These are phyloP conservation scores for Ichthyophthirius multifiliis DNA, from an alignment of 169 alveolate species.

Conservation along the genomic window DNA sequence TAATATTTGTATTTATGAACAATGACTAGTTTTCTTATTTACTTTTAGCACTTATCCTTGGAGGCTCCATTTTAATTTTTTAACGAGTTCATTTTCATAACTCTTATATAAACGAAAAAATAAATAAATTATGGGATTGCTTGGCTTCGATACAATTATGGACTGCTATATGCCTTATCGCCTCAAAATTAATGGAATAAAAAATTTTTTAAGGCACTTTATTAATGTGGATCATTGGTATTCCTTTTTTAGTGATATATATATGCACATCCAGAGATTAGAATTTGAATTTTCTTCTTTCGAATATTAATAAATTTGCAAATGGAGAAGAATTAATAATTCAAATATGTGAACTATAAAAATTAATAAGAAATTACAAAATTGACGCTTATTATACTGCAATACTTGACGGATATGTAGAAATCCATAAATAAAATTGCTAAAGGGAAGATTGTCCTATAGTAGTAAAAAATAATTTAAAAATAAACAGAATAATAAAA, in stretches of 20 bases:
- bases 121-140: neutral
- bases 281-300: conserved; percentile 11
- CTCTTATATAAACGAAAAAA: neutral
- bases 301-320: conserved; percentile 32
- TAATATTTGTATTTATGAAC: neutral
- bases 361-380: neutral
- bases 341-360: neutral
- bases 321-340: conserved; percentile 14
- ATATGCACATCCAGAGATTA: conserved; percentile 8
- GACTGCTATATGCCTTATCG: neutral
- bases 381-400: neutral
- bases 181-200: neutral
- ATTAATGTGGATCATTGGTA: conserved; percentile 19
- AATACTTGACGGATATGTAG: conserved; percentile 18
- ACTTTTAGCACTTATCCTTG: neutral
- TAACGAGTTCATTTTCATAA: neutral
- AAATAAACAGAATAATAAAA: conserved; percentile 14
- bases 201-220: neutral
- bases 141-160: neutral
- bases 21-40: neutral
- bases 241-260: neutral
- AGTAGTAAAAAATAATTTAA: conserved; percentile 12
- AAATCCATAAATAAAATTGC: conserved; percentile 24
- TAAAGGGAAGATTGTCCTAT: conserved; percentile 32
- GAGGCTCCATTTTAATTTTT: neutral